These are phyloP conservation scores for Lophiotrema nucula DNA, from an alignment of 495 filamentous ascomycete species.

Conservation along the genomic window DNA sequence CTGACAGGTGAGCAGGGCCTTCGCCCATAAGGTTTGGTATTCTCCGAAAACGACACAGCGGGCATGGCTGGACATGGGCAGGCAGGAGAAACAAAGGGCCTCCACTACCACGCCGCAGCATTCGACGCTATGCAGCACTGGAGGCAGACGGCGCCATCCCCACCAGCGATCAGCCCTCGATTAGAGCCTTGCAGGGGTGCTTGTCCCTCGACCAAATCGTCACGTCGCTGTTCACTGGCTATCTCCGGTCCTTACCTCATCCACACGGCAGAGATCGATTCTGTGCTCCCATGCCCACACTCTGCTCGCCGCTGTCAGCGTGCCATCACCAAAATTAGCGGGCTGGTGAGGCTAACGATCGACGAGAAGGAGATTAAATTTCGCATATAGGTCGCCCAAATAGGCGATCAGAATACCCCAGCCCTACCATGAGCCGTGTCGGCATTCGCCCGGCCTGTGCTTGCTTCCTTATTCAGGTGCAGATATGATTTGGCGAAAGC, in stretches of 20 bases:
- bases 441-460: neutral
- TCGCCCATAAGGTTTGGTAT: constrained; percentile 31
- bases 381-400: constrained; percentile 1
- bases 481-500: no score
- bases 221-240: constrained; percentile 6
- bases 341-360: constrained; percentile 19
- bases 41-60: constrained; percentile 20
- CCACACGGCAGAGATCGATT: neutral
- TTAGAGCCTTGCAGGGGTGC: no score
- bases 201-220: constrained; percentile 1
- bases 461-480: constrained; percentile 5
- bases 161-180: no score
- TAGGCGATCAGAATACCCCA: constrained; percentile 2
- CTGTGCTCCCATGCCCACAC: no score
- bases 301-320: constrained; percentile 14
- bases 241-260: constrained; percentile 1
- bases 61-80: neutral
- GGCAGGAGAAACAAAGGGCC: constrained; percentile 12
- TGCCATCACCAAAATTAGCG: constrained; percentile 8
- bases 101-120: constrained; percentile 13
- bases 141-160: neutral
- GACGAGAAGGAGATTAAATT: constrained; percentile 31
- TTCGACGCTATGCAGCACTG: constrained; percentile 19
- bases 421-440: constrained; percentile 11
- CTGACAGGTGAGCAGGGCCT: constrained; percentile 27